A percentile compares a stretch with the other conserved stretches of the same genome.
These are phyloP conservation scores for Pichia sp. DNA, from an alignment of 1,139 yeast genomes.

Conservation along the genomic window DNA sequence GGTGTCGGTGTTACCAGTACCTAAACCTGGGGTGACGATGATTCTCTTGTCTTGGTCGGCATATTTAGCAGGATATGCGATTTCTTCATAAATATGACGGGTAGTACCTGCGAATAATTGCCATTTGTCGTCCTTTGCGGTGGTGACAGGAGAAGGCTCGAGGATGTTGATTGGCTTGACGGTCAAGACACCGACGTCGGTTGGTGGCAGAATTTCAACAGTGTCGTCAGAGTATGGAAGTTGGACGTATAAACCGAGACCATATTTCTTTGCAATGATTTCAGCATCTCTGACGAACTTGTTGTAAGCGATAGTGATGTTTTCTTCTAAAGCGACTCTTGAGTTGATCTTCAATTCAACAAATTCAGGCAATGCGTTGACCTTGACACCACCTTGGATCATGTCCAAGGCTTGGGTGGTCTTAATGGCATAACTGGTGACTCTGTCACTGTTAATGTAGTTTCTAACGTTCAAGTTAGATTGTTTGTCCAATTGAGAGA, in stretches of 20 bases:
- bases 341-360: constrained; percentile 43
- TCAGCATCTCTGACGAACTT: constrained; percentile 32
- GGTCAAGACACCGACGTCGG: constrained; percentile 46
- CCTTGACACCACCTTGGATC: constrained; percentile 65
- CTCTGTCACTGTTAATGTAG: constrained; percentile 32
- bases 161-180: constrained; percentile 36
- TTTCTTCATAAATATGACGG: constrained; percentile 48
- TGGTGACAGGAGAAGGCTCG: constrained; percentile 51
- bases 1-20: constrained; percentile 86
- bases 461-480: constrained; percentile 40
- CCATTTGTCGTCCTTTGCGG: constrained; percentile 43
- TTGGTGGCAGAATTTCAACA: constrained; percentile 36
- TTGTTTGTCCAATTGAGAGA: constrained; percentile 36
- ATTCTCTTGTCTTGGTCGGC: constrained; percentile 41
- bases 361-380: constrained; percentile 73
- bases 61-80: constrained; percentile 39
- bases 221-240: constrained; percentile 27
- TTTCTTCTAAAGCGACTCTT: constrained; percentile 35
- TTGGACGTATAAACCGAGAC: constrained; percentile 41
- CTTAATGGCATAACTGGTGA: constrained; percentile 45
- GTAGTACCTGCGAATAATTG: constrained; percentile 45
- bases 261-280: constrained; percentile 43
- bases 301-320: constrained; percentile 33
- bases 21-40: constrained; percentile 61
- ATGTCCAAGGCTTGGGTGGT: constrained; percentile 74